A percentile compares a stretch with the other conserved stretches of the same genome.
phyloP scores from a whole-genome alignment of 2,329 filamentous ascomycete genomes.

The Plectosphaerella cucumerina region DNA sequence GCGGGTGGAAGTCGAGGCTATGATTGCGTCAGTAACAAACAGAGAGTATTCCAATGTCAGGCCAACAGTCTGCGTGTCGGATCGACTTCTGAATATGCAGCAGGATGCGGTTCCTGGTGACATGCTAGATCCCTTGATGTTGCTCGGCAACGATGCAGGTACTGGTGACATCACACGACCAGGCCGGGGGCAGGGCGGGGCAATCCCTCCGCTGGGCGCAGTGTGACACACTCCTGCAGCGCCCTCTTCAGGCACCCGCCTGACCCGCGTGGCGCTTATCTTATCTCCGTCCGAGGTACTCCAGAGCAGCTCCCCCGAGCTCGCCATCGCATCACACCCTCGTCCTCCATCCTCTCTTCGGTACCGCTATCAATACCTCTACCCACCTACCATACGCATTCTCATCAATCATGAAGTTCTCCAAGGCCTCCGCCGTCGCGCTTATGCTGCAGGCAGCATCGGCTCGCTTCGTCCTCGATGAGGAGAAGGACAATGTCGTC shows the following conservation, averaged over 20 bases:
- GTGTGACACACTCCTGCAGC: neutral
- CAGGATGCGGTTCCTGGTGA: no score
- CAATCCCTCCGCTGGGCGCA: neutral
- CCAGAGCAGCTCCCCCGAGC: neutral
- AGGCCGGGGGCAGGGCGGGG: neutral
- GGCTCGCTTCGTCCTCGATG: conserved; percentile 52
- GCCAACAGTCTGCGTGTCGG: no score
- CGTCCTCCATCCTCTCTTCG: neutral
- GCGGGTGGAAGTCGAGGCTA: conserved; percentile 15
- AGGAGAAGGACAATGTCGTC: conserved; percentile 46
- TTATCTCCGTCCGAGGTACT: neutral
- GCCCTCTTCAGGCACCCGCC: no score
- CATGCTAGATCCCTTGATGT: neutral
- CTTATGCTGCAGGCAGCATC: conserved; percentile 49
- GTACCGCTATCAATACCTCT: conserved; percentile 14
- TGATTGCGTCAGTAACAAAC: neutral
- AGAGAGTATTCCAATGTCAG: no score
- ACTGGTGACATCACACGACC: neutral
- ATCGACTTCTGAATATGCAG: no score
- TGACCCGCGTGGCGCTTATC: neutral
- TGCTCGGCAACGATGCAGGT: neutral
- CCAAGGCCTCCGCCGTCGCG: conserved; percentile 47
- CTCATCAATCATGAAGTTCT: conserved; percentile 44
- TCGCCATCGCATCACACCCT: neutral
- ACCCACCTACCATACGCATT: conserved; percentile 12